Conservation (phyloP, 2,329 filamentous ascomycete genomes). For the Aspergillus flavus region DNA sequence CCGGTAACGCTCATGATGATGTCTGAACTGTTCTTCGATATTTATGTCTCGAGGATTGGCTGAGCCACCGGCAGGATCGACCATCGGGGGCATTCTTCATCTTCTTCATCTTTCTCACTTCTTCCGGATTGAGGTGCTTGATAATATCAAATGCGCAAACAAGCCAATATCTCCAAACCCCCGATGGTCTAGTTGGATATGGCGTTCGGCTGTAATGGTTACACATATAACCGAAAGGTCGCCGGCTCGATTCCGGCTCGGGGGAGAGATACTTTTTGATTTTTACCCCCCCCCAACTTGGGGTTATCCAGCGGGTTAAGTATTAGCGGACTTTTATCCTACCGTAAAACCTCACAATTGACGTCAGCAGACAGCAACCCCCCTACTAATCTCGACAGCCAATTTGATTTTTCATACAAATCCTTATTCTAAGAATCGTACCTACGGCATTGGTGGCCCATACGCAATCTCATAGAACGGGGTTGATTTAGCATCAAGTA, state of each 20-base stretch:
- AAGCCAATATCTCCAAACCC: neutral
- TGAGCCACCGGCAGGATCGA: constrained; percentile 32
- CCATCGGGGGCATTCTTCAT: constrained; percentile 32
- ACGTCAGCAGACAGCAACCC: too few species aligned
- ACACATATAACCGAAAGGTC: neutral
- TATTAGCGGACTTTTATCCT: too few species aligned
- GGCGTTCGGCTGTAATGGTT: neutral
- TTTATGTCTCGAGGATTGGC: constrained; percentile 58
- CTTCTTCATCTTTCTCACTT: constrained; percentile 71
- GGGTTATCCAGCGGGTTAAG: too few species aligned
- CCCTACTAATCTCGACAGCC: too few species aligned
- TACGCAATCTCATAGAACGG: too few species aligned
- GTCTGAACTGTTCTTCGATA: constrained; percentile 81
- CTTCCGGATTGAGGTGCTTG: constrained; percentile 62
- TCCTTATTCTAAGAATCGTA: too few species aligned
- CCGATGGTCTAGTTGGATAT: neutral
- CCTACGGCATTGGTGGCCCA: too few species aligned
- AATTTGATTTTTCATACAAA: too few species aligned
- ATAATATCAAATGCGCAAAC: too few species aligned
- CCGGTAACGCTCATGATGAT: constrained; percentile 62
- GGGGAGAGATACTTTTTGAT: neutral
- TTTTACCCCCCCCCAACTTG: too few species aligned
- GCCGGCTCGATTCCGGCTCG: neutral
- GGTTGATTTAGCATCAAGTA: too few species aligned
- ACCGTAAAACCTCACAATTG: too few species aligned